Conservation (phyloP, 257 asterid genomes). For the Fraxinus quadrangulata region DNA sequence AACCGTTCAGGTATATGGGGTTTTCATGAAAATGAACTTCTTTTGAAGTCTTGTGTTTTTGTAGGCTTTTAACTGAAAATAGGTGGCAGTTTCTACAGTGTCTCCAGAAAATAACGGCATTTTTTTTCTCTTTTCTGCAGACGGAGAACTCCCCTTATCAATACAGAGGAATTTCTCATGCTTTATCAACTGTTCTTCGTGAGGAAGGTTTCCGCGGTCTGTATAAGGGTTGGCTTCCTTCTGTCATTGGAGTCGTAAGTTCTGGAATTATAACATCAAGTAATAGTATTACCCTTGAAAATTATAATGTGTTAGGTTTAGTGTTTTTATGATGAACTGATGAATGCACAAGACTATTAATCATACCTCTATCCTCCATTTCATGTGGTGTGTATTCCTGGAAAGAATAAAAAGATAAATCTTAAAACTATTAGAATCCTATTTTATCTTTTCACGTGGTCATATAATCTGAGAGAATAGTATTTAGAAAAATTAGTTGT, state of each 20-base stretch:
- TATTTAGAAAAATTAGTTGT: too few relatives aligned
- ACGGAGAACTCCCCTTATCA: slow-evolving; percentile 86
- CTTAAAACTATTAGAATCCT: neutral
- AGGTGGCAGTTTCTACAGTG: neutral
- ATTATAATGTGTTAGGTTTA: slow-evolving; percentile 1
- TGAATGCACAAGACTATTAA: neutral
- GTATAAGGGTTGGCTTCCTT: slow-evolving; percentile 99
- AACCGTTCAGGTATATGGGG: slow-evolving; percentile 78
- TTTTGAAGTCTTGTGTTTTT: neutral
- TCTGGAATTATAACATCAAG: slow-evolving; percentile 20
- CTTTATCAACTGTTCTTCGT: slow-evolving; percentile 91
- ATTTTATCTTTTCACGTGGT: neutral
- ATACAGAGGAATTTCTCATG: slow-evolving; percentile 95
- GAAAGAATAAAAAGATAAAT: neutral
- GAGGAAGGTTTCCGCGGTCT: slow-evolving; percentile 96
- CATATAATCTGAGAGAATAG: too few relatives aligned
- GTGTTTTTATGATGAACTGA: slow-evolving; percentile 14
- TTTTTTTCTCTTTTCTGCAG: slow-evolving; percentile 46
- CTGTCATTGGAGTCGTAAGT: slow-evolving; percentile 99
- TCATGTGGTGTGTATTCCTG: neutral
- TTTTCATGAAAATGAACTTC: slow-evolving; percentile 3
- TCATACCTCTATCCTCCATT: neutral
- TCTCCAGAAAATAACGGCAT: slow-evolving; percentile 12
- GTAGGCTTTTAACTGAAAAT: neutral
- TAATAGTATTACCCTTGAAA: slow-evolving; percentile 10